Evolutionary conservation across 495 filamentous ascomycete genomes (phyloP).

Genomic region (Hypoxylon fragiforme): DNA sequence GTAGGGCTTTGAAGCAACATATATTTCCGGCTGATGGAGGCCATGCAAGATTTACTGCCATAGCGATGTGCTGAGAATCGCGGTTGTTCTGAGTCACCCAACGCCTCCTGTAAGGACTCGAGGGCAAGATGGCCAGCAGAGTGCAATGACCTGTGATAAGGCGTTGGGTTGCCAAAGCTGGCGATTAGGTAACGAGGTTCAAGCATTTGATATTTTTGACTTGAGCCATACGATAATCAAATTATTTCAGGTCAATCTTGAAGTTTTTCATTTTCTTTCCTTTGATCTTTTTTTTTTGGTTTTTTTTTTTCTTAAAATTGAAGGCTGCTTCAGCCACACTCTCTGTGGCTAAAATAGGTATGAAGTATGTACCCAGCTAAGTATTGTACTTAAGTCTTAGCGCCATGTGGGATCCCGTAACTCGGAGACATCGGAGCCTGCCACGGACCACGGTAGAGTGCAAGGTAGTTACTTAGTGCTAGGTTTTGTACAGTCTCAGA

Average conservation of each 20-base stretch:
- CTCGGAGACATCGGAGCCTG: too few species aligned
- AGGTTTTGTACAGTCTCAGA: too few species aligned
- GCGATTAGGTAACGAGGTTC: conserved; percentile 51
- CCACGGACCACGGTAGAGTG: too few species aligned
- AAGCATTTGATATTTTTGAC: conserved; percentile 25
- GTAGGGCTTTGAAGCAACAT: conserved; percentile 69
- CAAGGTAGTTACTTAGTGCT: too few species aligned
- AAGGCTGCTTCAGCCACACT: background rate
- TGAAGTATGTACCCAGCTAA: too few species aligned
- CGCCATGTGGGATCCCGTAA: too few species aligned
- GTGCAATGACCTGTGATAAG: conserved; percentile 74
- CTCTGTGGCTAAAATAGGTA: too few species aligned
- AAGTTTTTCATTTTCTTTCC: too few species aligned
- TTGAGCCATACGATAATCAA: background rate
- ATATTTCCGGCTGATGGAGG: conserved; percentile 53
- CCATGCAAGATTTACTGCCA: conserved; percentile 45
- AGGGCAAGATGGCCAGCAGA: conserved; percentile 77
- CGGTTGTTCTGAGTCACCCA: conserved; percentile 48
- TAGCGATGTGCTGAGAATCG: conserved; percentile 48
- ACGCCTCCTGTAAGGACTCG: conserved; percentile 49
- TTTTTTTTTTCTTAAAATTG: too few species aligned
- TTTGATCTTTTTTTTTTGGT: too few species aligned
- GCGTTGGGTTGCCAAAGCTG: conserved; percentile 51
- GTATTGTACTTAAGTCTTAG: too few species aligned
- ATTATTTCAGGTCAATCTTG: too few species aligned